Base-by-base conservation (phyloP, 805 yeast genomes). In the Candida silvicultrix region DNA sequence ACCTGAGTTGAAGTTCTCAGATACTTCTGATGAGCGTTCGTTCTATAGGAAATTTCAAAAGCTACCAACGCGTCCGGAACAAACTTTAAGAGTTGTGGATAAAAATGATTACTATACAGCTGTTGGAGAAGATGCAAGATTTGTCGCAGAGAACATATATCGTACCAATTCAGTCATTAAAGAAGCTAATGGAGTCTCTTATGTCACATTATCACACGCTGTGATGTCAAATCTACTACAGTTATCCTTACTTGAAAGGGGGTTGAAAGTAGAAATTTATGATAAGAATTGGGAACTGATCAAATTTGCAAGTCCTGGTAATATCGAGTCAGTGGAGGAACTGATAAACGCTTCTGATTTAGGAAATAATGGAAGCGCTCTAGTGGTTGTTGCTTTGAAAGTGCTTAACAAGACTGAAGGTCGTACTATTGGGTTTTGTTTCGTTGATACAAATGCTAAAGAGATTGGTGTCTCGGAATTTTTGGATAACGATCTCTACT, bases 231-330 rank as follows among this genome's bases (percentile, higher is more conserved):
- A 78, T 47, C 63, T 92, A 39, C 65, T 90, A 47, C 78, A 77
- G 45, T 75, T 74, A 48, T 81, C 87, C 45, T 71, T 94, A 20
- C 70, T 89, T 40, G 87, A 83, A 37, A 72, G 76, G 41, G 88
- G 89, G 16, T 75, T 74, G 57, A 89, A 89, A 61, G 77, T 94
- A 16, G 96, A 90, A 59, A 76, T 94, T 16, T 92, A 85, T 61
- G 81, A 81, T 53, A 79, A 74, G 59, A 67, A 64, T 49, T 92
- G 96, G 77, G 71, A 64, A 42, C 67, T 76, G 44, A 54, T 68
- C 51, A 75, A 70, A 47, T 66, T 73, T 38, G 97, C 96, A 0
- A 83, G 96, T 1, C 97, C 98, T 0, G 99, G 99, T 6, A 90
- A 94, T 63, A 67, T 90, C 42, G 86, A 83, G 48, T 81, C 73